Base-by-base conservation (phyloP, 352 stramenopile genomes). In the Globisporangium cylindrosporum region DNA sequence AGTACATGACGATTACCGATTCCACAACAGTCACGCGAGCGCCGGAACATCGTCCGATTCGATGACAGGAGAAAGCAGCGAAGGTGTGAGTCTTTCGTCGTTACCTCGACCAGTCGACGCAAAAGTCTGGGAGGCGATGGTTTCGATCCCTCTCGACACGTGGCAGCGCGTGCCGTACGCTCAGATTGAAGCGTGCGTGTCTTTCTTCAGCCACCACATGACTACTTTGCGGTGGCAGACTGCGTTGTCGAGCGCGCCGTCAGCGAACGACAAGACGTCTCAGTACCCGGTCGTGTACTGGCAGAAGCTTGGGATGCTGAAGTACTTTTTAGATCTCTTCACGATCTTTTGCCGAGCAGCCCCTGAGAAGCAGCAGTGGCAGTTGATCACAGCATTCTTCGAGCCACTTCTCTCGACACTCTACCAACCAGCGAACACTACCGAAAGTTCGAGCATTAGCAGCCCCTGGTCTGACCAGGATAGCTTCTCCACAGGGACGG, bases 1-100 rank as follows among this genome's bases (percentile, higher is more conserved):
- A 1, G 78, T 94, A 1, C 83, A 95, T 15, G 84, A 94, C 32
- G 84, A 94, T 59, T 94, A 95, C 41, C 83, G 84, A 27, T 93
- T 93, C 63, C 77, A 84, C 64, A 81, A 53, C 57, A 65, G 38
- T 8, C 58, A 64, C 38, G 15, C 70, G 53, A 71, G 27, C 62
- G 59, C 56, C 32, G 67, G 3, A 56, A 65, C 18, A 74, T 62
- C 60, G 43, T 55, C 62, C 65, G 65, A n/a, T 59, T 32, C 27
- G 59, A 25, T 64, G 32, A 49, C 55, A 9, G 66, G 41, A 63
- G 56, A 68, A 36, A 56, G 14, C 66, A 29, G 38, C 1, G 62
- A 66, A 29, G 24, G 64, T 48, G 24, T 48, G 51, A 72, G 20
- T 9, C 41, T 81, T 25, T 34, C 68, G 3, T 54, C 72, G 3